Evolutionary conservation across 345 rosid genomes (phyloP).

Genomic region (Camelina sativa): DNA sequence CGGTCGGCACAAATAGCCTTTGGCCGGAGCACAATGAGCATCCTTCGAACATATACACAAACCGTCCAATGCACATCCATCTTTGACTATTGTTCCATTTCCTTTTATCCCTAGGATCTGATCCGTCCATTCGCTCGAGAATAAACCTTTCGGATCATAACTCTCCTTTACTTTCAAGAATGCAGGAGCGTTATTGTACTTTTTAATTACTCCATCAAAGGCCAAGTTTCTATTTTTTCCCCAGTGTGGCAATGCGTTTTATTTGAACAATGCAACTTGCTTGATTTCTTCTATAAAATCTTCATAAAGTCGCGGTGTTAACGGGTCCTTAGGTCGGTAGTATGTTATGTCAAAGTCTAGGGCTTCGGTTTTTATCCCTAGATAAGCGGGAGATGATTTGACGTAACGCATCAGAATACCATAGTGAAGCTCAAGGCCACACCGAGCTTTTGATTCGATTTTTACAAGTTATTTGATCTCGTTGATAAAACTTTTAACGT

Average conservation of each 20-base stretch:
- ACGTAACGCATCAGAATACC: conserved; percentile 85
- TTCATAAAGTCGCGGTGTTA: conserved; percentile 64
- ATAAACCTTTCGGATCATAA: conserved; percentile 70
- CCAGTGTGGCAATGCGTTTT: conserved; percentile 80
- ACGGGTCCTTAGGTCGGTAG: conserved; percentile 68
- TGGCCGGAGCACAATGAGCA: conserved; percentile 69
- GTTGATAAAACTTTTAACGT: conserved; percentile 54
- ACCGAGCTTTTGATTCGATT: conserved; percentile 54
- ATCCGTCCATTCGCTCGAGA: conserved; percentile 83
- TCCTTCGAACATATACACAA: conserved; percentile 74
- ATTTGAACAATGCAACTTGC: conserved; percentile 76
- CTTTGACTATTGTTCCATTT: conserved; percentile 43
- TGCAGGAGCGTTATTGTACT: conserved; percentile 48
- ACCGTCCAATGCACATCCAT: conserved; percentile 81
- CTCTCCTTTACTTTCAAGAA: conserved; percentile 59
- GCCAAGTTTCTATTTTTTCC: conserved; percentile 79
- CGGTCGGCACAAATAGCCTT: conserved; percentile 67
- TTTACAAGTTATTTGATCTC: conserved; percentile 66
- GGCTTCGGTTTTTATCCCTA: conserved; percentile 78
- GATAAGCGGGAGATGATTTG: conserved; percentile 65
- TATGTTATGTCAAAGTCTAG: conserved; percentile 78
- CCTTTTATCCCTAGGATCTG: conserved; percentile 65
- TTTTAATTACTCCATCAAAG: conserved; percentile 58
- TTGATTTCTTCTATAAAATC: conserved; percentile 80
- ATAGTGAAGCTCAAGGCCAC: conserved; percentile 62